These are phyloP conservation scores for Carex pumila DNA, from an alignment of 176 grass and related monocot genomes.

Conservation along the genomic window DNA sequence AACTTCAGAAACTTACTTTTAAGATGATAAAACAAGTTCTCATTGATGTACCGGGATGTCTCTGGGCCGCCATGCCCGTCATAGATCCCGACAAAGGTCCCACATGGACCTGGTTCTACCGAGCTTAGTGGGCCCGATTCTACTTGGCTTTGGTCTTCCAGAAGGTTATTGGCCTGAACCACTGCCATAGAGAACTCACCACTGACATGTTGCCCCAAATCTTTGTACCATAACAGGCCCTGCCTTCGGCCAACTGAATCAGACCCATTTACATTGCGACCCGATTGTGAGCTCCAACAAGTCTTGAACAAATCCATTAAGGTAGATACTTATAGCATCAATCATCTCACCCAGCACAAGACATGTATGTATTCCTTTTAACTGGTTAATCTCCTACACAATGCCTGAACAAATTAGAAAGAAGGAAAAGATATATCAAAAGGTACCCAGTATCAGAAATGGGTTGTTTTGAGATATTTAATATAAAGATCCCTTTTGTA, in stretches of 20 bases:
- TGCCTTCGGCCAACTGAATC: constrained; percentile 53
- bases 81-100: constrained; percentile 72
- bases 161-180: constrained; percentile 79
- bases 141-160: constrained; percentile 84
- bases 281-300: constrained; percentile 56
- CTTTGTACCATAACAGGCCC: constrained; percentile 86
- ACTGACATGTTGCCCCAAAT: constrained; percentile 44
- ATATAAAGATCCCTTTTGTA: not conserved
- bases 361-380: not conserved
- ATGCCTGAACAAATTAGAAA: constrained; percentile 2
- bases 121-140: constrained; percentile 62
- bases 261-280: constrained; percentile 26
- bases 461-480: not conserved
- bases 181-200: constrained; percentile 91
- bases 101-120: constrained; percentile 32
- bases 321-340: constrained; percentile 30
- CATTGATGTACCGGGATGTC: constrained; percentile 63
- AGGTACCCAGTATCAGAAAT: not conserved
- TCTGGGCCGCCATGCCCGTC: constrained; percentile 84
- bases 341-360: constrained; percentile 43
- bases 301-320: constrained; percentile 63
- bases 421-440: constrained; percentile 9
- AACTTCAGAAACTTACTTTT: constrained; percentile 34
- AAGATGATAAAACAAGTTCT: constrained; percentile 60
- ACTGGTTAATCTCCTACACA: constrained; percentile 9